Base-by-base conservation (phyloP, 1,284 basidiomycete species). In the Ganoderma meredithae region DNA sequence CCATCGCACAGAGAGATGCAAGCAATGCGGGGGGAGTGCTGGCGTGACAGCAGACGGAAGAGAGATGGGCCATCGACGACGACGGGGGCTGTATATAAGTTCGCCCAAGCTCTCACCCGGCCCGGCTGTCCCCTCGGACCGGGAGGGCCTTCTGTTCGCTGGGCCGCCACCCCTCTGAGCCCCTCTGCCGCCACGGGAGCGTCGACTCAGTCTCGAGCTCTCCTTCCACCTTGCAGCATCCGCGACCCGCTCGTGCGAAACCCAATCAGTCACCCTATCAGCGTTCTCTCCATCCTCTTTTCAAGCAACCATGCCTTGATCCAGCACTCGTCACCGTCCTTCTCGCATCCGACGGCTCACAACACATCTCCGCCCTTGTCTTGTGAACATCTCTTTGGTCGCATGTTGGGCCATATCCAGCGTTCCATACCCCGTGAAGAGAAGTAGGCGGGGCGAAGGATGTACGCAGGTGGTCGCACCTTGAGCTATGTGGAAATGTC, bases 71-170 rank as follows among this genome's bases (percentile, higher is more conserved):
- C 69, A 67, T 69, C 65, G 60, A 63, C 55, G 27, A 40, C 47
- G 43, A 49, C 56, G 65, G 33, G 27, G 67, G 60, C 65, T 52
- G 61, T 68, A 69, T 72, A 67, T 69, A 72, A 65, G 60, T 65
- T 43, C 63, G 49, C 49, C 66, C 64, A 53, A 36, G 53, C 61
- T 22, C 6, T 22, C 47, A 25, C 25, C 15, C 71, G 71, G 71
- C 27, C 71, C 71, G 71, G 7, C 8, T 1, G 8, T 0, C 25
- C 60, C 60, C 43, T n/a, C 44, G 60, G 43, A 39, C 60, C 39
- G 36, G 56, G 22, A 22, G 25, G 9, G 22, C 47, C 47, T 25
- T 25, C n/a, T 9, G 47, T 15, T 9, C n/a, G n/a, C 13, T n/a
- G 7, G 4, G 43, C 43, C 6, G 43, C 43, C 43, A 15, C 41